These are phyloP conservation scores for Polyporus tsugae DNA, from an alignment of 1,284 basidiomycete species.

Conservation along the genomic window DNA sequence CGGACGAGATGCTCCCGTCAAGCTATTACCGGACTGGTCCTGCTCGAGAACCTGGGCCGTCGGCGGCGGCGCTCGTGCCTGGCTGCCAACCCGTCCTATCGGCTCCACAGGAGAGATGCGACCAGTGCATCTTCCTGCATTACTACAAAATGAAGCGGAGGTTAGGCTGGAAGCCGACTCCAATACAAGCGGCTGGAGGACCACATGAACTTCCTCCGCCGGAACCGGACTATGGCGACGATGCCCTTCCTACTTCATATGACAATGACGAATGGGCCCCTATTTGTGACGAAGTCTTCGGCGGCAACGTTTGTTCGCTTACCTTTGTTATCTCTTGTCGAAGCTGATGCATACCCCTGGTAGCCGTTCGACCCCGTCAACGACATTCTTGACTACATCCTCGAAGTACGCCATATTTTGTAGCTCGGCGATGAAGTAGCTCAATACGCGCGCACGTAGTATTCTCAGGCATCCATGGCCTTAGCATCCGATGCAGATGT, in stretches of 20 bases:
- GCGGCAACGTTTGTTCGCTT: not conserved
- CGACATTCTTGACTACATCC: slow-evolving; percentile 32
- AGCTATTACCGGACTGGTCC: slow-evolving; percentile 8
- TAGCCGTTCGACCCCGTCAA: slow-evolving; percentile 27
- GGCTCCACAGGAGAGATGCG: slow-evolving; percentile 12
- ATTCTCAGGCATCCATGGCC: not conserved
- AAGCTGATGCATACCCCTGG: not conserved
- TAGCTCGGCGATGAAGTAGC: not conserved
- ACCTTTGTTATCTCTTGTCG: not conserved
- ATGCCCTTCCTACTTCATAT: not conserved
- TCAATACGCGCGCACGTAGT: not conserved
- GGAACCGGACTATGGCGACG: slow-evolving; percentile 12
- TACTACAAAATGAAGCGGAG: slow-evolving; percentile 36
- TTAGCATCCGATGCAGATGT: not conserved
- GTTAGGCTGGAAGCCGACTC: slow-evolving; percentile 11
- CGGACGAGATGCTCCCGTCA: slow-evolving; percentile 8
- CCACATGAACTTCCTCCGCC: slow-evolving; percentile 23
- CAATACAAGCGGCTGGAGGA: slow-evolving; percentile 31
- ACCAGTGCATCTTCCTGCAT: slow-evolving; percentile 36
- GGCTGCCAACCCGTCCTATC: not conserved
- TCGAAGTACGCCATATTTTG: not conserved
- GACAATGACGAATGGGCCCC: not conserved
- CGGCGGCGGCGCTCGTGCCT: not conserved
- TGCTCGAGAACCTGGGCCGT: not conserved
- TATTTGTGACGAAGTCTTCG: not conserved